Evolutionary conservation across 2,329 filamentous ascomycete species (phyloP).

Genomic region (Phoma sp.): DNA sequence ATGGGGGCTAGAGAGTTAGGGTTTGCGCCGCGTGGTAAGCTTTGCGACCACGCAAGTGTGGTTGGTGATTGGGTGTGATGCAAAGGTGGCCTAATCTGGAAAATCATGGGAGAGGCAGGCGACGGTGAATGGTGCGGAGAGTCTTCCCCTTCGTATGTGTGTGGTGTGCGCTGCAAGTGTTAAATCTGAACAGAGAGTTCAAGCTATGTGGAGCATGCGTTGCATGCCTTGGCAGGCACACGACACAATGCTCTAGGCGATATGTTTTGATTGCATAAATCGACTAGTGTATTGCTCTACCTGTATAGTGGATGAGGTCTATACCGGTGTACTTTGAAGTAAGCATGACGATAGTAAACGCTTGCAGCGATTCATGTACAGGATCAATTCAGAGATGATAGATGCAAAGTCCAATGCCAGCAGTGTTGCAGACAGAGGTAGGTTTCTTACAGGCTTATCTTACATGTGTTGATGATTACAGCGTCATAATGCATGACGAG

Average conservation of each 20-base stretch:
- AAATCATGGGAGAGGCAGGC: neutral
- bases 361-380: neutral
- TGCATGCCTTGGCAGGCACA: neutral
- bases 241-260: neutral
- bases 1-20: conserved; percentile 6
- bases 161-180: neutral
- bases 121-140: conserved; percentile 11
- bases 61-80: conserved; percentile 1
- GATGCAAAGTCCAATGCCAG: too few relatives aligned
- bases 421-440: neutral
- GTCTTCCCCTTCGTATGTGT: conserved; percentile 1
- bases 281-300: neutral
- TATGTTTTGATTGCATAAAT: neutral
- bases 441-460: conserved; percentile 17
- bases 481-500: conserved; percentile 18
- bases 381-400: neutral
- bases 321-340: neutral
- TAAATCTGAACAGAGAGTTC: neutral
- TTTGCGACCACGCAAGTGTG: neutral
- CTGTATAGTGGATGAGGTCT: neutral
- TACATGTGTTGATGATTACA: conserved; percentile 15
- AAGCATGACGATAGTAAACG: neutral
- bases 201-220: neutral
- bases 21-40: conserved; percentile 11
- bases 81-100: neutral